phyloP scores from a whole-genome alignment of 2,329 filamentous ascomycete species.

The Aspergillus quadrilineatus region DNA sequence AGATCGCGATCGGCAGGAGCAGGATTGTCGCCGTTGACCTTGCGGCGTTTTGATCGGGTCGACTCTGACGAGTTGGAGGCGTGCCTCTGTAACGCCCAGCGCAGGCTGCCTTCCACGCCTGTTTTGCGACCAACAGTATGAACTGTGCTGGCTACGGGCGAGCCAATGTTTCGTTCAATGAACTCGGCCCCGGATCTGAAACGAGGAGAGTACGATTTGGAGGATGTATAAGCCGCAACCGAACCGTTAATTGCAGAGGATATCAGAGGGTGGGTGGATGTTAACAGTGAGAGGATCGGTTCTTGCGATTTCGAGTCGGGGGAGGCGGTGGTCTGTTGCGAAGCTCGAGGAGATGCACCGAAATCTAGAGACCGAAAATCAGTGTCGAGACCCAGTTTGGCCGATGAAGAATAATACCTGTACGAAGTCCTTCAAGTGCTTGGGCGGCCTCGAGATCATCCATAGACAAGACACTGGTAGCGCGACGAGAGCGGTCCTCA shows the following conservation, averaged over 20 bases:
- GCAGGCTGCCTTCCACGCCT: constrained; percentile 80
- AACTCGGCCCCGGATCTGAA: constrained; percentile 90
- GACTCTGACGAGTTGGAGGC: constrained; percentile 36
- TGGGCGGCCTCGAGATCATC: constrained; percentile 64
- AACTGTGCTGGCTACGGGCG: constrained; percentile 81
- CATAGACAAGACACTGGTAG: constrained; percentile 48
- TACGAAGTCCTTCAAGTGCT: constrained; percentile 70
- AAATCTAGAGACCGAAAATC: constrained; percentile 53
- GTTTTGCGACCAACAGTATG: constrained; percentile 80
- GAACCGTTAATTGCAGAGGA: constrained; percentile 82
- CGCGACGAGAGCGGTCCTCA: constrained; percentile 44
- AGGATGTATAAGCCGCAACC: constrained; percentile 78
- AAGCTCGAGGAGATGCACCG: constrained; percentile 60
- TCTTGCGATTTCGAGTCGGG: constrained; percentile 57
- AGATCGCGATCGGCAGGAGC: constrained; percentile 45
- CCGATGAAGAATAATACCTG: constrained; percentile 53
- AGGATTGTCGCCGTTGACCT: constrained; percentile 39
- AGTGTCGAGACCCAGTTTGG: not conserved
- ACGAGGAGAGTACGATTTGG: constrained; percentile 85
- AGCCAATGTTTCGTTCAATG: constrained; percentile 79
- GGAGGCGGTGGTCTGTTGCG: constrained; percentile 34
- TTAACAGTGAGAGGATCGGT: constrained; percentile 80
- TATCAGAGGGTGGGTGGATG: constrained; percentile 81
- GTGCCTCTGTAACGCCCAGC: constrained; percentile 69
- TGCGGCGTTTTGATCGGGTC: constrained; percentile 43